Evolutionary conservation across 2,329 filamentous ascomycete genomes (phyloP).

Genomic region (Xenoacremonium recifei): DNA sequence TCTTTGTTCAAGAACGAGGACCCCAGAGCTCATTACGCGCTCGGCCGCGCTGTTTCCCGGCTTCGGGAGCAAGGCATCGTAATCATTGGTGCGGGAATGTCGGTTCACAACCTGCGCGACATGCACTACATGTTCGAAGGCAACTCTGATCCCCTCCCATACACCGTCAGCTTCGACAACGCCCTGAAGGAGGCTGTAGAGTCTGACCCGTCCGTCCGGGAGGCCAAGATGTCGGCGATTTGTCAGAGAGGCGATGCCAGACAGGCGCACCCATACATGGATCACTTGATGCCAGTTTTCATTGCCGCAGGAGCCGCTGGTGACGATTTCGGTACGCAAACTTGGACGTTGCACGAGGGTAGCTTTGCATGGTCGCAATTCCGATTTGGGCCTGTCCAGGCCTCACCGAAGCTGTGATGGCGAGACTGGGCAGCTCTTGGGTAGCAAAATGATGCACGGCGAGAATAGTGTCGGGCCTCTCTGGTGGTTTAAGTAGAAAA

Average conservation of each 20-base stretch:
- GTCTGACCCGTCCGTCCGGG: slow-evolving; percentile 34
- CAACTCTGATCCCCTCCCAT: slow-evolving; percentile 48
- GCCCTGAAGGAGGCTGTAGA: slow-evolving; percentile 65
- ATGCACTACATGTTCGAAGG: slow-evolving; percentile 33
- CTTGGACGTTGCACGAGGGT: slow-evolving; percentile 46
- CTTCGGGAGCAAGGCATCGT: slow-evolving; percentile 66
- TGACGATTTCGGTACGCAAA: slow-evolving; percentile 39
- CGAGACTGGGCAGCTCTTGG: too few species aligned
- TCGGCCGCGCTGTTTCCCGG: slow-evolving; percentile 64
- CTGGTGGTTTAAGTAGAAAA: too few species aligned
- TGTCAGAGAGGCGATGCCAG: slow-evolving; percentile 43
- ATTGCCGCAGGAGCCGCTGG: slow-evolving; percentile 46
- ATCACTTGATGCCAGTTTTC: slow-evolving; percentile 49
- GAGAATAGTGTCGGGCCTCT: too few species aligned
- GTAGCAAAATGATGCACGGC: too few species aligned
- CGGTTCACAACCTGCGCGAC: slow-evolving; percentile 68
- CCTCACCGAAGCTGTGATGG: too few species aligned
- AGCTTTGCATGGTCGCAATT: slow-evolving; percentile 48
- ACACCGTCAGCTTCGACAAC: slow-evolving; percentile 63
- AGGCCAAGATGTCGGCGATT: slow-evolving; percentile 38
- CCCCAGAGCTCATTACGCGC: slow-evolving; percentile 62
- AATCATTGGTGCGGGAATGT: slow-evolving; percentile 73
- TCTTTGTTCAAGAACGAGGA: slow-evolving; percentile 66
- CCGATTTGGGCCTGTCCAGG: slow-evolving; percentile 43
- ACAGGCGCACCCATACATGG: slow-evolving; percentile 48